These are phyloP conservation scores for Globomyces pollinis-pini DNA, from an alignment of 192 early-diverging fungal genomes.

Conservation along the genomic window DNA sequence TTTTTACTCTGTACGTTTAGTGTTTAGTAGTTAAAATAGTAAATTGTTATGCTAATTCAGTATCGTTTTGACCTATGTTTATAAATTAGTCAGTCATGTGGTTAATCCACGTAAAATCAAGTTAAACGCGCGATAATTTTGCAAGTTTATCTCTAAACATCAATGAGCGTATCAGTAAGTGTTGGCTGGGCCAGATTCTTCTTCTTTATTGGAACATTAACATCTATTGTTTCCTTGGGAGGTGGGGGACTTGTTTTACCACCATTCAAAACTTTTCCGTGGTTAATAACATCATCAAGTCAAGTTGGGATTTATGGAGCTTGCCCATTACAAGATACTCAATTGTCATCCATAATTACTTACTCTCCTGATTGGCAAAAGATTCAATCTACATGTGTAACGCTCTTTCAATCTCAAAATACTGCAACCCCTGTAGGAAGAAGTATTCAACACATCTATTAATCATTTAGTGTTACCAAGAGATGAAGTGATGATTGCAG, in stretches of 20 bases:
- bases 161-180: not conserved
- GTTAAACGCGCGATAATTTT: no score
- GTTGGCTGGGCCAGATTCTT: conserved; percentile 3
- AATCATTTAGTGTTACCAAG: conserved; percentile 1
- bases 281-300: conserved; percentile 1
- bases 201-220: not conserved
- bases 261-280: conserved; percentile 9
- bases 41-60: no score
- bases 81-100: no score
- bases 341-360: not conserved
- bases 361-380: no score
- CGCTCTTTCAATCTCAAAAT: not conserved
- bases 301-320: conserved; percentile 4
- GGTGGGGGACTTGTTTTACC: not conserved
- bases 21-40: no score
- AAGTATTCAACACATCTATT: not conserved
- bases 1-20: no score
- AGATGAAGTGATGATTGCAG: conserved; percentile 8
- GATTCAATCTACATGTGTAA: not conserved
- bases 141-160: no score
- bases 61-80: no score
- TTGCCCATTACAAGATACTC: not conserved
- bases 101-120: no score
- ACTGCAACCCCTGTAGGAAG: not conserved
- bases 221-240: not conserved